Evolutionary conservation across 23 red algal species (phyloP), one percentile per base, ranked within the genome.

Genomic region (Cyanidium caldarium): DNA sequence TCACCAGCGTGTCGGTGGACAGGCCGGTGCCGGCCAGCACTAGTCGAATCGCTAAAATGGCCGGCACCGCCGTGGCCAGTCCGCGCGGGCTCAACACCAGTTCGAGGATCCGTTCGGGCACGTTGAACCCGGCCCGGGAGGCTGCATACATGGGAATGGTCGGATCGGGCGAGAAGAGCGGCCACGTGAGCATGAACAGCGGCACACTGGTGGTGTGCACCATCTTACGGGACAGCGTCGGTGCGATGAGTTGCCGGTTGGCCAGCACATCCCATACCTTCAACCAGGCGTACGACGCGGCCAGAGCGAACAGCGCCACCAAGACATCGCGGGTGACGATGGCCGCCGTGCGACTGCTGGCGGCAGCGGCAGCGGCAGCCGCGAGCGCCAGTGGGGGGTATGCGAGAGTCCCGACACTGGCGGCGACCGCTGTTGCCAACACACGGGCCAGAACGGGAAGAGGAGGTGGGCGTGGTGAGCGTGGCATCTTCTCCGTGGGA

Each of bases 161-260:
- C n/a, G 40, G 58, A 42, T 37, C 26, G 13, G 38, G 35, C 2
- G 38, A 34, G 33, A 75, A 75, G 33, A 75, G 28, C 2, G 70
- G 70, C 70, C 70, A 75, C 34, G 70, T 46, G 14, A 75, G 42
- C 42, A 75, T 45, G n/a, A 75, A 75, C 14, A 75, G 35, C 0
- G 70, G 70, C 37, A 61, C 58, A 58, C 70, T 61, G 36, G 70
- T 75, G 30, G 43, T 75, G n/a, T 75, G 70, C 0, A 75, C 70
- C 13, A 75, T 75, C 19, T 75, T 75, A 19, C 70, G 38, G 15
- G 45, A 61, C 16, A 75, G 30, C 2, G 70, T 75, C 7, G 45
- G 21, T 46, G 38, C 70, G 5, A 75, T 43, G 45, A 36, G 43
- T 3, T 30, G 12, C 19, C 43, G 38, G 7, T 34, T 61, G 43